Evolutionary conservation across 2,329 filamentous ascomycete species (phyloP), one percentile per base, ranked within the genome.

Genomic region (Cladophialophora chaetospira): DNA sequence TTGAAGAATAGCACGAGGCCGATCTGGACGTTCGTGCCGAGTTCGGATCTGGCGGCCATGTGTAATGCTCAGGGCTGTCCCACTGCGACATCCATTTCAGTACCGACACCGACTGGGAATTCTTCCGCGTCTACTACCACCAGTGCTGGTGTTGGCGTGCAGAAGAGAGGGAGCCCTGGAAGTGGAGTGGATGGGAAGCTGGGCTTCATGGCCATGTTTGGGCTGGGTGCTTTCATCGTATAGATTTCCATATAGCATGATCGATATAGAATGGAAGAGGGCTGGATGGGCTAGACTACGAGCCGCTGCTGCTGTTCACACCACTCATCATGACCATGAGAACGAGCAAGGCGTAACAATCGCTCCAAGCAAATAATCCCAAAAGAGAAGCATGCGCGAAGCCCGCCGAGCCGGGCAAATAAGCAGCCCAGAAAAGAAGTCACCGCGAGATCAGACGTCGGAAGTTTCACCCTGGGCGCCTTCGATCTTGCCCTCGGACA

Each of bases 21-120:
- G n/a, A 50, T 62, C 17, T 46, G 38, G 23, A 62, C 56, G 6
- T 62, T 62, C 45, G 60, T 62, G 13, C 60, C 60, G n/a, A 51
- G 49, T 19, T 13, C 60, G 10, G 11, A 44, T n/a, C 50, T 62
- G 15, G 60, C 60, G 3, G 50, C 48, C 10, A 46, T 19, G 9
- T 62, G 60, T 31, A 44, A 59, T 46, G 53, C 42, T 9, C 45
- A 23, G 8, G 42, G 45, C 17, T 62, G 60, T 29, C 58, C 55
- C 13, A 38, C 48, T 8, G 48, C 49, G 4, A 38, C 36, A 53
- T 23, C 31, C 38, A 54, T 45, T 42, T 25, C 19, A 42, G 13
- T 17, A n/a, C n/a, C n/a, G n/a, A n/a, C n/a, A n/a, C 23, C 31
- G 19, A 43, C 58, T 8, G n/a, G 29, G 15, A 42, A 28, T 17